phyloP scores from a whole-genome alignment of 2,329 filamentous ascomycete species.

The Penicillium brasilianum region DNA sequence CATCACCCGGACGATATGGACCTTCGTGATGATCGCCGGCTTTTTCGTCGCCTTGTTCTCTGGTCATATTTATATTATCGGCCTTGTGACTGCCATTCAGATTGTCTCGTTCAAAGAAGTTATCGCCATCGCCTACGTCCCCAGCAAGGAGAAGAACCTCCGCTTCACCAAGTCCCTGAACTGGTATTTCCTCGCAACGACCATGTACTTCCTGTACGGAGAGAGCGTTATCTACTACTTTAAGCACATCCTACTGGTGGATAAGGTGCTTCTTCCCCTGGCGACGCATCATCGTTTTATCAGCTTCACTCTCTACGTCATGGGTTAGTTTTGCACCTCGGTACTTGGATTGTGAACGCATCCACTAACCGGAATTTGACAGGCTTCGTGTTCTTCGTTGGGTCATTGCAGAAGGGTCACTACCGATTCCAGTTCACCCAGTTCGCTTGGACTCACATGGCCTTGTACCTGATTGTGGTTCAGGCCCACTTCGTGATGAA shows the following conservation, averaged over 20 bases:
- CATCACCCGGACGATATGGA: conserved; percentile 96
- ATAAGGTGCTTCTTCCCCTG: conserved; percentile 88
- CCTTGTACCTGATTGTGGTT: conserved; percentile 94
- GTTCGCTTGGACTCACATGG: conserved; percentile 99
- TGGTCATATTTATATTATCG: conserved; percentile 96
- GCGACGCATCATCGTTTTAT: conserved; percentile 98
- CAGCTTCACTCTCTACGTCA: conserved; percentile 96
- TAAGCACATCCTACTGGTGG: conserved; percentile 96
- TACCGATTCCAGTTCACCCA: conserved; percentile 99
- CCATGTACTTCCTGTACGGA: conserved; percentile 99
- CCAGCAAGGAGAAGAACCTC: conserved; percentile 85
- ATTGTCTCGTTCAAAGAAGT: conserved; percentile 99
- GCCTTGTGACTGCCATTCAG: conserved; percentile 88
- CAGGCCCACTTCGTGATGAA: conserved; percentile 99
- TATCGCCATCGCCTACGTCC: conserved; percentile 94
- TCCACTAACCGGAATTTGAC: conserved; percentile 27
- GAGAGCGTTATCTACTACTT: conserved; percentile 99
- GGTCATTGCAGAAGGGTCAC: conserved; percentile 89
- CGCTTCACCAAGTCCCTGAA: conserved; percentile 95
- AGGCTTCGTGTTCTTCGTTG: conserved; percentile 99
- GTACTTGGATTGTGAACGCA: not conserved
- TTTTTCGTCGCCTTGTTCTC: conserved; percentile 95
- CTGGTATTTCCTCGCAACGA: conserved; percentile 98
- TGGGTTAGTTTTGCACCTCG: conserved; percentile 65
- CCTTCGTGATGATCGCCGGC: conserved; percentile 90